Percentiles rank a stretch among this genome's conserved stretches.
Evolutionary conservation across 805 yeast genomes (phyloP).

Genomic region (Metschnikowia colocasiae): DNA sequence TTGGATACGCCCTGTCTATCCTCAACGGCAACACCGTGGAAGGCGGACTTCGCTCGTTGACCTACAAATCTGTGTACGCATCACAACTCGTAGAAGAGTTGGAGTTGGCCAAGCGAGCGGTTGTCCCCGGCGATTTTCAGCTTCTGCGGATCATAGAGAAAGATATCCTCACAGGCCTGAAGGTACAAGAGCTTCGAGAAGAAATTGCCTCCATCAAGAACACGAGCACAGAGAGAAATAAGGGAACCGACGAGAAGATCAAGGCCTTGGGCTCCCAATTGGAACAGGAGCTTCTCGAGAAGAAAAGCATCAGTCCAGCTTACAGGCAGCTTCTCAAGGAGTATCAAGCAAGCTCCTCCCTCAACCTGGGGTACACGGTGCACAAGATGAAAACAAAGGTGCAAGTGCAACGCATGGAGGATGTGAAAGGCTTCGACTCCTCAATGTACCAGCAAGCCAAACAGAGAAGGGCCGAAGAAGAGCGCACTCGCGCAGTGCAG

Average conservation of each 20-base stretch:
- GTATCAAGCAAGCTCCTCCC: neutral
- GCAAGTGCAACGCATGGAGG: conserved; percentile 13
- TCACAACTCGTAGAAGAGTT: conserved; percentile 34
- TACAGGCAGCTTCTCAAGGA: conserved; percentile 5
- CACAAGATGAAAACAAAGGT: conserved; percentile 5
- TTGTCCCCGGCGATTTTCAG: conserved; percentile 19
- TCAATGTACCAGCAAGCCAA: conserved; percentile 14
- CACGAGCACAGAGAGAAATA: neutral
- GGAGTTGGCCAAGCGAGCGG: conserved; percentile 29
- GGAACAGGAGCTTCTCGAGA: conserved; percentile 13
- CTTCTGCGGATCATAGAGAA: conserved; percentile 19
- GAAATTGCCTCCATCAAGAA: conserved; percentile 19
- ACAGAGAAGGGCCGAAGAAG: conserved; percentile 14
- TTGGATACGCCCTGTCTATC: conserved; percentile 33
- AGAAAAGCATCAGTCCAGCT: conserved; percentile 6
- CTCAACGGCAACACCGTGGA: conserved; percentile 39
- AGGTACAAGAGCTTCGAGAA: conserved; percentile 19
- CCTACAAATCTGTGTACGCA: conserved; percentile 39
- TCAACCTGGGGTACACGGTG: conserved; percentile 6
- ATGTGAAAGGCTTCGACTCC: conserved; percentile 17
- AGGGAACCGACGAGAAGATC: conserved; percentile 9
- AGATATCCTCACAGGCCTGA: conserved; percentile 15
- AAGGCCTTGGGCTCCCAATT: conserved; percentile 8
- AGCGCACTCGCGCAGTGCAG: conserved; percentile 2
- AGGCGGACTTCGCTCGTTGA: conserved; percentile 40